Conservation (phyloP, 1,139 yeast genomes). For the Saccharomycopsis hybrid region DNA sequence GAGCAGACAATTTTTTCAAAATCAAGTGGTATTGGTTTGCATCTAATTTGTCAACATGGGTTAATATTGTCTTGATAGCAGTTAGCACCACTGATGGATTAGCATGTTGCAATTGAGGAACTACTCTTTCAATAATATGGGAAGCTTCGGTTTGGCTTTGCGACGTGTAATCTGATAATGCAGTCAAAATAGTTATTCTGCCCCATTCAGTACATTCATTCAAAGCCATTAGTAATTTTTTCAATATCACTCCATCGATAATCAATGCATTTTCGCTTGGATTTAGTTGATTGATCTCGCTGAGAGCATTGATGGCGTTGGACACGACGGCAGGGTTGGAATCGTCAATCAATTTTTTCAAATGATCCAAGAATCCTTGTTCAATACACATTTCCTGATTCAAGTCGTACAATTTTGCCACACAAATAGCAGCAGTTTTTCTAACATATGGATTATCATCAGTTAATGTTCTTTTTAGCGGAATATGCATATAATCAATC, state of each 20-base stretch:
- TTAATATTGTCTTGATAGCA: slow-evolving; percentile 74
- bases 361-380: slow-evolving; percentile 71
- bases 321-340: slow-evolving; percentile 97
- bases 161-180: slow-evolving; percentile 67
- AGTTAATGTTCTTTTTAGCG: slow-evolving; percentile 72
- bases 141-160: slow-evolving; percentile 58
- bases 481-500: slow-evolving; percentile 91
- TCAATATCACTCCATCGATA: slow-evolving; percentile 42
- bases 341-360: slow-evolving; percentile 71
- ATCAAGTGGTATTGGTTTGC: slow-evolving; percentile 37
- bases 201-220: slow-evolving; percentile 99
- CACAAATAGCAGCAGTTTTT: slow-evolving; percentile 96
- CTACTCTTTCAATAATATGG: slow-evolving; percentile 82
- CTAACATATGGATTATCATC: slow-evolving; percentile 98
- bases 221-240: slow-evolving; percentile 69
- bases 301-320: slow-evolving; percentile 79
- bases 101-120: slow-evolving; percentile 96
- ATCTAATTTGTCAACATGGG: slow-evolving; percentile 55
- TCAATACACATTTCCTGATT: slow-evolving; percentile 77
- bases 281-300: slow-evolving; percentile 73
- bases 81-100: slow-evolving; percentile 93
- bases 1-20: slow-evolving; percentile 78
- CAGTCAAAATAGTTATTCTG: slow-evolving; percentile 78
- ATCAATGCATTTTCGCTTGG: slow-evolving; percentile 39
- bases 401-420: slow-evolving; percentile 88